A percentile compares a stretch with the other conserved stretches of the same genome.
phyloP scores from a whole-genome alignment of 164 flowering plant genomes.

The Magnolia sinica region DNA sequence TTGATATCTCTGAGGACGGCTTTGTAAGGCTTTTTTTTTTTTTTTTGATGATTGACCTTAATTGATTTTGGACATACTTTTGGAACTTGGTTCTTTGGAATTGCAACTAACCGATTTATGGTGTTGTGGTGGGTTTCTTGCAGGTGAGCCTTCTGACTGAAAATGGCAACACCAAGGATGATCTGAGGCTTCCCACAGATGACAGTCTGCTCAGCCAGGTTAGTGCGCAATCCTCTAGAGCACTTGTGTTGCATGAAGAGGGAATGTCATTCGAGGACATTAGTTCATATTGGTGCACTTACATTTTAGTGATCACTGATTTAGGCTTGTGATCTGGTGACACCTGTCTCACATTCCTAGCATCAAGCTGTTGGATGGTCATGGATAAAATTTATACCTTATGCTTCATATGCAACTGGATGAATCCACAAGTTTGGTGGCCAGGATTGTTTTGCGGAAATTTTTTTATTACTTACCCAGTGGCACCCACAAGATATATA shows the following conservation, averaged over 20 bases:
- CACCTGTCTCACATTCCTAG: too few relatives aligned
- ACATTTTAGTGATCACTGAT: too few relatives aligned
- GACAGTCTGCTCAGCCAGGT: conserved; percentile 20
- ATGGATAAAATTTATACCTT: too few relatives aligned
- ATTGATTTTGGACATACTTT: not conserved
- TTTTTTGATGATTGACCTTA: not conserved
- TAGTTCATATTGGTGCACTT: too few relatives aligned
- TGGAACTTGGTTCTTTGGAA: not conserved
- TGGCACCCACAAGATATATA: too few relatives aligned
- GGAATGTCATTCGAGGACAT: too few relatives aligned
- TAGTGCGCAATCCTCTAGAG: not conserved
- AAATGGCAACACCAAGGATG: conserved; percentile 23
- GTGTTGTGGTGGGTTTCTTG: not conserved
- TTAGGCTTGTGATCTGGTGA: too few relatives aligned
- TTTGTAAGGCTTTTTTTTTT: conserved; percentile 28
- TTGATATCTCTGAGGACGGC: conserved; percentile 62
- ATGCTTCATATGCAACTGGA: too few relatives aligned
- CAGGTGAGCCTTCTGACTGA: conserved; percentile 27
- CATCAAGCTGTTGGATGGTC: too few relatives aligned
- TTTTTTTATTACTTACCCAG: too few relatives aligned
- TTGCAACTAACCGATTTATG: not conserved
- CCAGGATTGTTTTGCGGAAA: too few relatives aligned
- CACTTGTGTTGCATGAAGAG: not conserved
- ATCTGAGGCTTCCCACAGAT: conserved; percentile 25
- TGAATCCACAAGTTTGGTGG: too few relatives aligned